Percentiles rank a stretch among this genome's conserved stretches.
phyloP scores from a whole-genome alignment of 2,329 filamentous ascomycete genomes.

The Aspergillus luchuensis region DNA sequence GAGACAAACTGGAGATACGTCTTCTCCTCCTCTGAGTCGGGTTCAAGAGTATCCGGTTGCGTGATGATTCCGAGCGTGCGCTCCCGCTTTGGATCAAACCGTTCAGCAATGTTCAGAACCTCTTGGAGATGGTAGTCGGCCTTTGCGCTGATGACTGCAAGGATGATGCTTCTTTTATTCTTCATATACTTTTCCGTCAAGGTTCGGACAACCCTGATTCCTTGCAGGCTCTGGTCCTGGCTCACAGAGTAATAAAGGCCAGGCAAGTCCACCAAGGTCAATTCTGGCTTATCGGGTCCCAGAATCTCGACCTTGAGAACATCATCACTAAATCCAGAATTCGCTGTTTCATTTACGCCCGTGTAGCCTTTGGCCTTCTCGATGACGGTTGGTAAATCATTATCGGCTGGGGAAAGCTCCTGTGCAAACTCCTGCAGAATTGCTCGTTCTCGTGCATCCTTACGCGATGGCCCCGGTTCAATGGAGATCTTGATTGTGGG shows the following conservation, averaged over 20 bases:
- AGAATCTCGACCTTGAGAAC: constrained; percentile 62
- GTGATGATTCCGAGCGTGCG: constrained; percentile 52
- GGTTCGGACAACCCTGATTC: constrained; percentile 55
- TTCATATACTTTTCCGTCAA: constrained; percentile 58
- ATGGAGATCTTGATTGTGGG: constrained; percentile 50
- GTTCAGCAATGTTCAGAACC: constrained; percentile 53
- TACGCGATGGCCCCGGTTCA: constrained; percentile 31
- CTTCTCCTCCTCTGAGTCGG: constrained; percentile 39
- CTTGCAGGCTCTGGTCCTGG: constrained; percentile 54
- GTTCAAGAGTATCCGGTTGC: constrained; percentile 46
- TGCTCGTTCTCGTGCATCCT: neutral
- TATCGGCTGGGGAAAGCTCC: constrained; percentile 19
- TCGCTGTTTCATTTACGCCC: constrained; percentile 43
- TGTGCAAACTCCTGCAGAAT: constrained; percentile 14
- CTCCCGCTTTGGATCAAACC: constrained; percentile 32
- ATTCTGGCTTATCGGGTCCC: constrained; percentile 60
- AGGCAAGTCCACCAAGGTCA: constrained; percentile 65
- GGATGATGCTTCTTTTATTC: constrained; percentile 60
- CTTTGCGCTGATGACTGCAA: constrained; percentile 57
- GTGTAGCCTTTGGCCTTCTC: constrained; percentile 55
- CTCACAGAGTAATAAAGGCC: constrained; percentile 60
- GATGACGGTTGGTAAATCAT: constrained; percentile 51
- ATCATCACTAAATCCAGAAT: constrained; percentile 40
- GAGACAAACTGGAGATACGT: constrained; percentile 39
- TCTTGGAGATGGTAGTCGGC: constrained; percentile 59